Evolutionary conservation across 164 flowering plant species (phyloP).

Genomic region (Saururus chinensis): DNA sequence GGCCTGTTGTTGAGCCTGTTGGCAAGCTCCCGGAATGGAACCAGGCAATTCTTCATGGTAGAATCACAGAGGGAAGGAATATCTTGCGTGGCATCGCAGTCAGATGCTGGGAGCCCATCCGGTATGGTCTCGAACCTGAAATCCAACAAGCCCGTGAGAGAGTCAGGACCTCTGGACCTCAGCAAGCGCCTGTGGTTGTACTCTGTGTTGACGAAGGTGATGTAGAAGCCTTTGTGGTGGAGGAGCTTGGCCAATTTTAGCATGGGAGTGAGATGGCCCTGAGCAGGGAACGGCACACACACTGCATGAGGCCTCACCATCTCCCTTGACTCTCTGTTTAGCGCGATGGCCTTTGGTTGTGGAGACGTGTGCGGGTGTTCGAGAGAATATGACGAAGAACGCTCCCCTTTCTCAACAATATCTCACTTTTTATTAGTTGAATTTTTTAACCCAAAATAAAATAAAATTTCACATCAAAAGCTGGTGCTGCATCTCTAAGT

Average conservation of each 20-base stretch:
- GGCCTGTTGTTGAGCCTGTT: constrained; percentile 3
- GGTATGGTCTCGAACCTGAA: constrained; percentile 51
- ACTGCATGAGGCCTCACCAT: constrained; percentile 18
- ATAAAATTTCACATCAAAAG: too few species aligned
- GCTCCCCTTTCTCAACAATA: too few species aligned
- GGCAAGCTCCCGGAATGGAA: constrained; percentile 10
- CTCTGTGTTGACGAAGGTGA: constrained; percentile 48
- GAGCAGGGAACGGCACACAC: constrained; percentile 24
- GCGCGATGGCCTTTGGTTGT: neutral
- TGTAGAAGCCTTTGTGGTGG: constrained; percentile 23
- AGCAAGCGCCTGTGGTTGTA: constrained; percentile 44
- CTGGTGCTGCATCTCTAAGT: too few species aligned
- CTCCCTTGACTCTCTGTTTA: too few species aligned
- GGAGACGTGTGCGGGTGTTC: too few species aligned
- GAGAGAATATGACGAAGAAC: too few species aligned
- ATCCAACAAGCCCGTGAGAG: constrained; percentile 19
- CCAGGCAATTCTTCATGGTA: constrained; percentile 16
- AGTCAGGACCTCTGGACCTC: constrained; percentile 34
- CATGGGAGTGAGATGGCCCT: constrained; percentile 28
- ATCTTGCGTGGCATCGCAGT: constrained; percentile 43
- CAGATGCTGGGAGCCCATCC: constrained; percentile 52
- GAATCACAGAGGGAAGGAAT: constrained; percentile 31
- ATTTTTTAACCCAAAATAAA: too few species aligned
- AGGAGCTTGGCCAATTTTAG: constrained; percentile 23
- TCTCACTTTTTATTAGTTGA: too few species aligned